Evolutionary conservation across 306 rosid genomes (phyloP), one percentile per base, ranked within the genome.

Genomic region (Hippophae gyantsensis): DNA sequence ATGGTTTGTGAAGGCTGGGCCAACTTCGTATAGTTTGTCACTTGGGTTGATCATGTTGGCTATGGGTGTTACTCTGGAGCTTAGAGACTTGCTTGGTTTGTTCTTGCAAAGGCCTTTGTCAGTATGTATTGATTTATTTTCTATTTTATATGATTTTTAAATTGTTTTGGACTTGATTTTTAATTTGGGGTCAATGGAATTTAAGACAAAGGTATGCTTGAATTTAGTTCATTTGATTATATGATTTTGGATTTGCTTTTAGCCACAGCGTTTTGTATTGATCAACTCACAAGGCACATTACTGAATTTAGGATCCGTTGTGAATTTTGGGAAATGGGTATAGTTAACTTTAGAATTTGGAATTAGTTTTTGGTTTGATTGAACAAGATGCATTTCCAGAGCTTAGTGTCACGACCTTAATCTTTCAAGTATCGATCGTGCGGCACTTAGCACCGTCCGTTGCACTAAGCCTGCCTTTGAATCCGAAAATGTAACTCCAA

Each of bases 1-100:
- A 9, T 77, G 82, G 82, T 64, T 77, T 32, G 82, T 77, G 48
- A 43, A 57, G 42, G 53, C 72, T 14, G 66, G 60, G 12, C 78
- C 81, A 2, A 13, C 66, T 64, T 72, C 81, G 2, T 77, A 77
- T 42, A 77, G 60, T 63, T 57, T 65, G n/a, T 5, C 75, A 46
- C 81, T 77, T 42, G 75, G 78, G 8, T 68, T 72, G 57, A 77
- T 77, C 56, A 77, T 77, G 78, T 45, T 77, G 74, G 64, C 72
- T 10, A 77, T 77, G 81, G 81, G 81, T 4, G 49, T 77, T 38
- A 77, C 81, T 68, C 62, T 77, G 48, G 72, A 77, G 72, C 64
- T 63, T 56, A 68, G 59, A 58, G 75, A 77, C 61, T 52, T 77
- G 54, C 13, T 72, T 47, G 45, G 49, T 51, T 52, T 77, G 66